phyloP scores from a whole-genome alignment of 2,329 filamentous ascomycete species.

The Fusarium torulosum region DNA sequence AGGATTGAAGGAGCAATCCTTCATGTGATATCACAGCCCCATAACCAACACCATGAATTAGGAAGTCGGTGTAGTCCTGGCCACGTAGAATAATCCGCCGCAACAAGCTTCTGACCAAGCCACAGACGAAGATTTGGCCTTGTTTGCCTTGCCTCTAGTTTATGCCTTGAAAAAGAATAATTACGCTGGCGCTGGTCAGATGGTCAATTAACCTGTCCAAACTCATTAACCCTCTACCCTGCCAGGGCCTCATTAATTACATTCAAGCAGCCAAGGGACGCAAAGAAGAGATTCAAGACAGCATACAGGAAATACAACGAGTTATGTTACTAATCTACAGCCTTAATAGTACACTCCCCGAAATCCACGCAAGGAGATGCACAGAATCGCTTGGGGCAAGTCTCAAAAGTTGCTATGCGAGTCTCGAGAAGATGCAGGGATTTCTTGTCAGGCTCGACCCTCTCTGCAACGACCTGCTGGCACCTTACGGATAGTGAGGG shows the following conservation, averaged over 20 bases:
- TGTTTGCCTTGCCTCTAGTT: too few species aligned
- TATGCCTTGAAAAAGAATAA: too few species aligned
- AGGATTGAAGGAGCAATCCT: too few species aligned
- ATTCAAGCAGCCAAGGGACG: neutral
- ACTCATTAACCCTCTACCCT: neutral
- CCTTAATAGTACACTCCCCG: neutral
- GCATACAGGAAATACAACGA: neutral
- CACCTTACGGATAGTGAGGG: neutral
- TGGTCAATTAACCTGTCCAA: too few species aligned
- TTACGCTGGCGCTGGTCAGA: too few species aligned
- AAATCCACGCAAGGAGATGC: fast-evolving
- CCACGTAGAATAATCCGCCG: too few species aligned
- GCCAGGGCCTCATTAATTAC: neutral
- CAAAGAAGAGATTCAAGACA: neutral
- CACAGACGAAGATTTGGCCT: too few species aligned
- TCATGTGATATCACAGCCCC: too few species aligned
- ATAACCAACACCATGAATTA: too few species aligned
- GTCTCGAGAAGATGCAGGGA: neutral
- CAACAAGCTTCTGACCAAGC: too few species aligned
- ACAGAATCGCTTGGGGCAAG: neutral
- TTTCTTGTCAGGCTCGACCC: neutral
- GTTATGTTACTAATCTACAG: neutral
- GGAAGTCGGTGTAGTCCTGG: too few species aligned
- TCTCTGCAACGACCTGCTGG: too few species aligned
- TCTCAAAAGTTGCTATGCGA: neutral